These are phyloP conservation scores for Musa schizocarpa DNA, from an alignment of 176 grass and related monocot genomes.

Conservation along the genomic window DNA sequence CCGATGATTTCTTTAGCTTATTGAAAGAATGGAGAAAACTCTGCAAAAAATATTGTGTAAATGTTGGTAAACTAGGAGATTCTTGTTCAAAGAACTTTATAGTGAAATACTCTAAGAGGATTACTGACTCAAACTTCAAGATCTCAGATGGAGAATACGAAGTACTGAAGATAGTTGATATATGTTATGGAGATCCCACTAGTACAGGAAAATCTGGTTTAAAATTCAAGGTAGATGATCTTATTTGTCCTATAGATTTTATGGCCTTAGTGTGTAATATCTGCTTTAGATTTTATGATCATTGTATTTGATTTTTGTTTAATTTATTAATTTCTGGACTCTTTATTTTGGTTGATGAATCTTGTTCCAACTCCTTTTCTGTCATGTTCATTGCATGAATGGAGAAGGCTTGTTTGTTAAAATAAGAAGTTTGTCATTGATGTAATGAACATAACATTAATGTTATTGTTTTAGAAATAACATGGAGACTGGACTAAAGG, in stretches of 20 bases:
- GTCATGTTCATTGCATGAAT: too few species aligned
- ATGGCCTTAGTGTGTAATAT: too few species aligned
- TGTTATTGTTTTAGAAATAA: too few species aligned
- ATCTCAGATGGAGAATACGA: constrained; percentile 48
- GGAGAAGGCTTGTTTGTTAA: too few species aligned
- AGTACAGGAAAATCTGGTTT: constrained; percentile 39
- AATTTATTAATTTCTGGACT: background rate
- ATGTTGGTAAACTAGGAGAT: constrained; percentile 20
- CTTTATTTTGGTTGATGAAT: too few species aligned
- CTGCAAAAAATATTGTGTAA: constrained; percentile 50
- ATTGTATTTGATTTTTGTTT: background rate
- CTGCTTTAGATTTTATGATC: background rate
- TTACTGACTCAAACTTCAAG: constrained; percentile 25
- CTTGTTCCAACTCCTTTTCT: too few species aligned
- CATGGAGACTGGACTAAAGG: too few species aligned
- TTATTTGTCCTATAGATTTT: background rate
- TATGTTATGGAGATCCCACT: constrained; percentile 88
- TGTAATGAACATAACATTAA: too few species aligned
- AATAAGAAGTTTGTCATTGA: too few species aligned
- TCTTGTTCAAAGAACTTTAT: background rate
- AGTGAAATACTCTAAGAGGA: constrained; percentile 35
- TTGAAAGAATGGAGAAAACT: constrained; percentile 76
- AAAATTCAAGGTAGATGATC: constrained; percentile 66
- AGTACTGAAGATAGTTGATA: constrained; percentile 72
- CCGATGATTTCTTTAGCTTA: constrained; percentile 75